Base-by-base conservation (phyloP, 805 yeast species). In the Lipomyces kockii region DNA sequence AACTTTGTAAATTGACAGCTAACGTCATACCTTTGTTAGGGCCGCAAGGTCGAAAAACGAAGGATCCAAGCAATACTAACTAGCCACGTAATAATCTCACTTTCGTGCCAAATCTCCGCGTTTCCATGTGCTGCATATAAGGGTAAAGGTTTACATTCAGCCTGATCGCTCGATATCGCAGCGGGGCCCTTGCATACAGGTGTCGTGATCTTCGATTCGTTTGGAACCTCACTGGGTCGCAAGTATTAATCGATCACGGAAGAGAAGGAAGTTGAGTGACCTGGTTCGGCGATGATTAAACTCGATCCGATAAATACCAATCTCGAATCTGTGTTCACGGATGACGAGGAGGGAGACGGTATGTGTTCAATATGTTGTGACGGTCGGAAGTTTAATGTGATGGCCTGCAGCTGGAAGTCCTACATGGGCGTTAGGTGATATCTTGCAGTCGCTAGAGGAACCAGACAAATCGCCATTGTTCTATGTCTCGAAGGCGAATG, bases 351-450 rank as follows among this genome's bases (percentile, higher is more conserved):
- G 3, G 64, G 59, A 9, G 69, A 63, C 20, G 69, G 69, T 66
- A 25, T 27, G 58, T 58, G 35, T 49, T 14, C 4, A 14, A 17
- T 14, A 2, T 7, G 49, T 7, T n/a, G 6, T 17, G 49, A 17
- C 20, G n/a, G 49, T 17, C 25, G 22, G n/a, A 52, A 7, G 7
- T 34, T 17, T 52, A 52, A 22, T 20, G 14, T 11, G 34, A 29
- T 20, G 9, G 1, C 29, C n/a, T 17, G 55, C 55, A 52, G 55
- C 65, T 1, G 76, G 71, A 37, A 82, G 85, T 67, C 85, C 87
- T 11, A 84, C 92, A 0, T 89, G 90, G 89, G 78, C 83, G 1
- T 78, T 89, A 27, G 86, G 89, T 27, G 92, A 88, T 66, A 78
- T 89, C 8, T 78, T 89, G 37, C 87, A 87, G 60, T 79, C 84